These are phyloP conservation scores for Achaetomium macrosporum DNA, from an alignment of 2,329 filamentous ascomycete genomes.

Conservation along the genomic window DNA sequence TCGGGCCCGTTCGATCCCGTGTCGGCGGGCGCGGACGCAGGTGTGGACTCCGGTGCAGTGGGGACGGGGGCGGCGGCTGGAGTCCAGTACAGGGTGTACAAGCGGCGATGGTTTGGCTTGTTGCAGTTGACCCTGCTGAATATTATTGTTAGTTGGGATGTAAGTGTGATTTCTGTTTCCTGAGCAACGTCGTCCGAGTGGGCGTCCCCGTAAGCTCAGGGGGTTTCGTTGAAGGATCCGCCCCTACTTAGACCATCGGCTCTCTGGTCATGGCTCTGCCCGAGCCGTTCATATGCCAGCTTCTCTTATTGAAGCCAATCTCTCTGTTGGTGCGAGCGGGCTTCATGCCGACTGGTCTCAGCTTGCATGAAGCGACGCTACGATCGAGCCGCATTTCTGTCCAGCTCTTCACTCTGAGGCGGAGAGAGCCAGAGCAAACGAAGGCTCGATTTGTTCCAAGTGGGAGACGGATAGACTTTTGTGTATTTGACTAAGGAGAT, in stretches of 20 bases:
- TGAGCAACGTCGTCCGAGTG: too few species aligned
- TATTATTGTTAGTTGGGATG: conserved; percentile 91
- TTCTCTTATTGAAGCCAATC: too few species aligned
- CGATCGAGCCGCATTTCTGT: background rate
- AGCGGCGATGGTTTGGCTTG: conserved; percentile 83
- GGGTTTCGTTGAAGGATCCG: too few species aligned
- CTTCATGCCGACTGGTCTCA: background rate
- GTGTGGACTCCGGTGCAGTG: background rate
- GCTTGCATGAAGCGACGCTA: background rate
- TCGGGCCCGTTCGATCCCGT: background rate
- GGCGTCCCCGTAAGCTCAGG: too few species aligned
- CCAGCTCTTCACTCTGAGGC: too few species aligned
- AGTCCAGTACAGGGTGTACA: conserved; percentile 51
- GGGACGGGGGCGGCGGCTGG: background rate
- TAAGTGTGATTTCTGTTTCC: conserved; percentile 45
- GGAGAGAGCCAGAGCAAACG: too few species aligned
- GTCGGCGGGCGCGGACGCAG: background rate
- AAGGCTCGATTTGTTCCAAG: too few species aligned
- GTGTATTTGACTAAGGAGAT: background rate
- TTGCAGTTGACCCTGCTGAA: conserved; percentile 81
- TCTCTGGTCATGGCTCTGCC: too few species aligned
- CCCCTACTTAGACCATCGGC: too few species aligned
- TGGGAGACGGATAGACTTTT: too few species aligned
- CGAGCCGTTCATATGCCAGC: too few species aligned
- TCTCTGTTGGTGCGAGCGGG: background rate